Base-by-base conservation (phyloP, 768 basidiomycete genomes). In the button mushroom (Agaricus bisporus) region DNA sequence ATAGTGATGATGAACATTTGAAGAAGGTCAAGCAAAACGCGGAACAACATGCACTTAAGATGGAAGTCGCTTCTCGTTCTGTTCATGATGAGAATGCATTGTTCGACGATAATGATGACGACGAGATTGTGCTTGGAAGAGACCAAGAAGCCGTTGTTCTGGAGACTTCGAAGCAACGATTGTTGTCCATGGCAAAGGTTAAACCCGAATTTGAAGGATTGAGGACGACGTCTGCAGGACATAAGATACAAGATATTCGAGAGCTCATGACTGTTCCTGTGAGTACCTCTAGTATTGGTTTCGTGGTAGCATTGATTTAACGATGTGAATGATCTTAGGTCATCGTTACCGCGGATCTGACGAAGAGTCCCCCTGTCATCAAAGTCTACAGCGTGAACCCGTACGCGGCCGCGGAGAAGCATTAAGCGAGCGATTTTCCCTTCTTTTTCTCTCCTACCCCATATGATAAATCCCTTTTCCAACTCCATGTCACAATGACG, bases 331-430 rank as follows among this genome's bases (percentile, higher is more conserved):
- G 56, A 38, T 54, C 3, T 5, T 60, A 93, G 91, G 92, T 95
- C 60, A 95, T 97, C 63, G 86, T 97, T 60, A 95, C 93, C 39
- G 92, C 92, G 29, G 94, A 98, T 68, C 71, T 95, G 61, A 92
- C 91, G 57, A 97, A 95, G 81, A 92, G 89, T 61, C 94, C 94
- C 38, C 94, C 94, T 4, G 91, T 98, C 63, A 88, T 98, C 77
- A 95, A 97, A 70, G 93, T 98, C 54, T 94, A 94, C 76, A 93
- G 91, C 62, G 89, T 93, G 63, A 94, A 94, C 65, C 93, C 93
- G 7, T 95, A 90, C 68, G 85, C 90, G 39, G 78, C 79, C 56
- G 69, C 45, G 15, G 52, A 54, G 41, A 46, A 41, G 37, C 52
- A 18, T 26, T 47, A 28, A 47, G 28, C 26, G 37, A 47, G 38